Evolutionary conservation across 164 flowering plant genomes (phyloP).

Genomic region (Saururus chinensis): DNA sequence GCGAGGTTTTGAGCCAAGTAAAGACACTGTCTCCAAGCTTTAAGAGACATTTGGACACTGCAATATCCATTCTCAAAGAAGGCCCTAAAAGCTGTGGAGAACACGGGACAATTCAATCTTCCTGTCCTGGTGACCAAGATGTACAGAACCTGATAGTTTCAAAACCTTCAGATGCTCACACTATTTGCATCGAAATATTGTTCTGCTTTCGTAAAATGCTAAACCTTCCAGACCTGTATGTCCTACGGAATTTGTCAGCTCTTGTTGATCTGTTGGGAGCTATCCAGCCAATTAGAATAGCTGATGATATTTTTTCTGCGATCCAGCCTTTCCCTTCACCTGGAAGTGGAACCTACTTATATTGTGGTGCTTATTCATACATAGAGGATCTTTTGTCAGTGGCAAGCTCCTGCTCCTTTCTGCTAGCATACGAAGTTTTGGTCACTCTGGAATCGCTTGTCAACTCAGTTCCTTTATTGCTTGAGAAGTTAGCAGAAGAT

Average conservation of each 20-base stretch:
- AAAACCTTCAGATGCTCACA: slow-evolving; percentile 28
- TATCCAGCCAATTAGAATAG: slow-evolving; percentile 40
- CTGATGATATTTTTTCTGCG: slow-evolving; percentile 26
- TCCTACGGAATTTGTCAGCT: slow-evolving; percentile 25
- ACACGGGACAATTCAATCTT: slow-evolving; percentile 55
- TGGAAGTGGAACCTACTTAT: slow-evolving; percentile 49
- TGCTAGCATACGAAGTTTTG: slow-evolving; percentile 55
- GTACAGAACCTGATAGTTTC: slow-evolving; percentile 24
- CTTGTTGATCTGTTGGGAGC: slow-evolving; percentile 47
- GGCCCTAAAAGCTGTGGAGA: slow-evolving; percentile 49
- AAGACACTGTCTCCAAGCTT: slow-evolving; percentile 42
- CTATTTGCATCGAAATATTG: slow-evolving; percentile 48
- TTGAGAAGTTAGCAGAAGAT: slow-evolving; percentile 17
- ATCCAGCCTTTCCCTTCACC: slow-evolving; percentile 34
- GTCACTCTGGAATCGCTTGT: slow-evolving; percentile 48
- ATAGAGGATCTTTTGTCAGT: slow-evolving; percentile 40
- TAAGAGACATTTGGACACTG: slow-evolving; percentile 41
- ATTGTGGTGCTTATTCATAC: slow-evolving; percentile 54
- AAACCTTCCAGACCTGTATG: slow-evolving; percentile 29
- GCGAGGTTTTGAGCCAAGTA: slow-evolving; percentile 33
- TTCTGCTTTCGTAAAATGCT: slow-evolving; percentile 56
- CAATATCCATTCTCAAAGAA: slow-evolving; percentile 35
- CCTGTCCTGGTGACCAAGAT: slow-evolving; percentile 51
- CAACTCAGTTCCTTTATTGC: slow-evolving; percentile 26
- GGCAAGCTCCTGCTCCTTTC: slow-evolving; percentile 60